Evolutionary conservation across 371 early-diverging fungal genomes (phyloP), one percentile per base, ranked within the genome.

Genomic region (Enterospora canceri): DNA sequence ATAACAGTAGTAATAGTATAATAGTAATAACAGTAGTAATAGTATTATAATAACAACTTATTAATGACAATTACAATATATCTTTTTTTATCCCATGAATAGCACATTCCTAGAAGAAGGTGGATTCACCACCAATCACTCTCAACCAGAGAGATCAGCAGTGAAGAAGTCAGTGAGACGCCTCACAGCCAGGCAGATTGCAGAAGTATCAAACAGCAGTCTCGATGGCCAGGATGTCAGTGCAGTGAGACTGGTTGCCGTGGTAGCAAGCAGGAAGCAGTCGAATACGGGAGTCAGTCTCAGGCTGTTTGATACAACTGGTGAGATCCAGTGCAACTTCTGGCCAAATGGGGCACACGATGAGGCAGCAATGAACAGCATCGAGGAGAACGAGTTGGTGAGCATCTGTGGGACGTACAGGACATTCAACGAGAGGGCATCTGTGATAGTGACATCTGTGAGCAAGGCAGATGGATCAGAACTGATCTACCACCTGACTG

Each of bases 101-200:
- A 40, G 40, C 40, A n/a, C 8, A 40, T 40, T 40, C n/a, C 8
- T 8, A 21, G 53, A 4, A 8, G 15, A 51, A 21, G 53, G 53
- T 51, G 53, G 53, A 60, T 24, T 35, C 23, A 28, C 19, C 3
- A 66, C 33, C 19, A 65, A 71, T 23, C 70, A 71, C 31, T 55
- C 62, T 26, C 67, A 59, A 53, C n/a, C n/a, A n/a, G 72, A 73
- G 34, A 40, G 40, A 40, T 54, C 55, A 24, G 50, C 65, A 28
- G 62, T 56, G 26, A 33, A 62, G 8, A 61, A 68, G 64, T 73
- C 74, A 30, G 54, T 74, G 47, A 60, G 74, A 47, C 31, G 46
- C 16, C 31, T 77, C 15, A 64, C 74, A 24, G 55, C 50, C 31
- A 74, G 71, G 60, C 77, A 77, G 48, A 35, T 77, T 30, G 56